Conservation (phyloP, 345 rosid species). For the Triadica sebifera region DNA sequence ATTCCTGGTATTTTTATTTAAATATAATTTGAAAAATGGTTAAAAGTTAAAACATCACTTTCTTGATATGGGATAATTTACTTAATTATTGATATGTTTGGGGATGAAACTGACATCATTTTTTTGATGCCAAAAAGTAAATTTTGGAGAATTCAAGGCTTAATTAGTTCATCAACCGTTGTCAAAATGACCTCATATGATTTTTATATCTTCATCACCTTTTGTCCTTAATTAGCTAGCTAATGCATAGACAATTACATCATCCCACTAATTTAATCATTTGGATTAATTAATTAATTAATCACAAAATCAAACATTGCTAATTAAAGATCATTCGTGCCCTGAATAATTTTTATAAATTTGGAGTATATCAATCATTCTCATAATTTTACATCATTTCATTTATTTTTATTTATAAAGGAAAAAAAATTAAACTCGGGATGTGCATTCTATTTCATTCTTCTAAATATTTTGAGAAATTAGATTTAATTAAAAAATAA, state of each 20-base stretch:
- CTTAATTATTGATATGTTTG: neutral
- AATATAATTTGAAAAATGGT: too few relatives aligned
- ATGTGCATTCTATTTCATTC: too few relatives aligned
- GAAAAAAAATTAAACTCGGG: too few relatives aligned
- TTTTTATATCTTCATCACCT: neutral
- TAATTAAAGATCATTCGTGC: too few relatives aligned
- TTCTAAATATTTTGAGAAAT: too few relatives aligned
- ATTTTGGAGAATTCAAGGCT: conserved; percentile 1
- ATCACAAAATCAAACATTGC: too few relatives aligned
- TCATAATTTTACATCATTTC: too few relatives aligned
- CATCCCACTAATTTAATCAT: neutral
- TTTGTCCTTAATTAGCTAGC: neutral
- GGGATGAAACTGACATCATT: neutral
- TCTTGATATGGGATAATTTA: neutral
- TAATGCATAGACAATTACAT: neutral
- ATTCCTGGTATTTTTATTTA: too few relatives aligned
- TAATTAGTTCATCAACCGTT: neutral
- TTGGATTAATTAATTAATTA: too few relatives aligned
- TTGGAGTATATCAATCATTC: too few relatives aligned
- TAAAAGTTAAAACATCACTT: neutral
- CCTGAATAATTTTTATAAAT: too few relatives aligned
- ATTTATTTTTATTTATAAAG: too few relatives aligned
- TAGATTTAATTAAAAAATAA: neutral
- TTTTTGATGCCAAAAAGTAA: neutral
- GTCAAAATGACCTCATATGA: neutral